Conservation (phyloP, 805 yeast genomes). For the Spathaspora girioi region DNA sequence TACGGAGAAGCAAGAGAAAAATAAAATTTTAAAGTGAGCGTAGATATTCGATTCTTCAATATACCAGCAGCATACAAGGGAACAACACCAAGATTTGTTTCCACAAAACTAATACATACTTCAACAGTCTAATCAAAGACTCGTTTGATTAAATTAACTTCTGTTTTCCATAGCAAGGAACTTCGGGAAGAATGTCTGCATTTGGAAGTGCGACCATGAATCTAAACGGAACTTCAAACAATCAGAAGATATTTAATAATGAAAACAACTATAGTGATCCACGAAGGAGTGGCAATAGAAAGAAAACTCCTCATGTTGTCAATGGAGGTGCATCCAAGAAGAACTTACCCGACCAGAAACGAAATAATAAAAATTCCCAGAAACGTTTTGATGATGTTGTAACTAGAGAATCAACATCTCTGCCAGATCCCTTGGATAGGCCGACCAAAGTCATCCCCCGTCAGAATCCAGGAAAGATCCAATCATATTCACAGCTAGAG, state of each 20-base stretch:
- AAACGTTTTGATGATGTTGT: not conserved
- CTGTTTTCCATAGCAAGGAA: too few species aligned
- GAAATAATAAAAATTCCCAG: not conserved
- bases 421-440: constrained; percentile 12
- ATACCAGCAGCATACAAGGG: too few species aligned
- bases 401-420: not conserved
- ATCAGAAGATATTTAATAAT: constrained; percentile 1
- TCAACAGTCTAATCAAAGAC: not conserved
- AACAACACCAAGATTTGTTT: not conserved
- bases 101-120: not conserved
- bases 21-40: not conserved
- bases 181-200: constrained; percentile 13
- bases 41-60: too few species aligned
- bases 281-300: constrained; percentile 10
- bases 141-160: too few species aligned
- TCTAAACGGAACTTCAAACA: not conserved
- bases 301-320: not conserved
- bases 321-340: not conserved
- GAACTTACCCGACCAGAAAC: not conserved
- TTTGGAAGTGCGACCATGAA: constrained; percentile 12
- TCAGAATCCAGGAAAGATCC: constrained; percentile 15
- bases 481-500: constrained; percentile 17
- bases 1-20: not conserved
- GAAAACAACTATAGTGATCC: constrained; percentile 11
- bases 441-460: constrained; percentile 18